A percentile compares a stretch with the other conserved stretches of the same genome.
Conservation (phyloP, 116 monocot species). For the Papilionanthe hybrid region DNA sequence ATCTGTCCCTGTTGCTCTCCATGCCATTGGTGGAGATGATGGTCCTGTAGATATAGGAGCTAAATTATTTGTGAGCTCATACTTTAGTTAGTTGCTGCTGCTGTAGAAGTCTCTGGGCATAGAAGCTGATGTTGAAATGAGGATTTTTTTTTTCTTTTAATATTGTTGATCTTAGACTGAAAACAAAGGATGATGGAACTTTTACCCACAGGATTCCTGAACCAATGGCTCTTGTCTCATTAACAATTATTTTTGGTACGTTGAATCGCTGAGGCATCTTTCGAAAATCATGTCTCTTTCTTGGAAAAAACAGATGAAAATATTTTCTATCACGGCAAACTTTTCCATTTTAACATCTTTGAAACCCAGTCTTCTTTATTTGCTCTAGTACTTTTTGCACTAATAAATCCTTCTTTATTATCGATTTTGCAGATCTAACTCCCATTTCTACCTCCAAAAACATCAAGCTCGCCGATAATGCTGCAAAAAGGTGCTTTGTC, state of each 20-base stretch:
- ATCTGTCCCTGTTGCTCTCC: constrained; percentile 60
- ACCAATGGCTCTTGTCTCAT: not conserved
- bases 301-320: not conserved
- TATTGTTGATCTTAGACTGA: not conserved
- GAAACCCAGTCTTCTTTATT: not conserved
- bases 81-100: constrained; percentile 30
- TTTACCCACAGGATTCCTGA: constrained; percentile 10
- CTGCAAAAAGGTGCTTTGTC: not conserved
- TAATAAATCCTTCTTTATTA: not conserved
- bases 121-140: not conserved
- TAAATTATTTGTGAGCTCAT: constrained; percentile 67
- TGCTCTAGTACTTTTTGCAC: not conserved
- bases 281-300: not conserved
- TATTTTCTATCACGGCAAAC: not conserved
- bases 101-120: not conserved
- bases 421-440: not conserved
- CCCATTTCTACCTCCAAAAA: not conserved
- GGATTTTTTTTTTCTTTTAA: not conserved
- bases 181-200: constrained; percentile 10
- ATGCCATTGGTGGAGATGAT: constrained; percentile 83
- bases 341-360: not conserved
- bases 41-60: constrained; percentile 64
- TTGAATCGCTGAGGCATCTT: not conserved
- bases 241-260: not conserved
- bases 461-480: not conserved